Evolutionary conservation across 1,284 basidiomycete species (phyloP).

Genomic region (Peniophora sp.): DNA sequence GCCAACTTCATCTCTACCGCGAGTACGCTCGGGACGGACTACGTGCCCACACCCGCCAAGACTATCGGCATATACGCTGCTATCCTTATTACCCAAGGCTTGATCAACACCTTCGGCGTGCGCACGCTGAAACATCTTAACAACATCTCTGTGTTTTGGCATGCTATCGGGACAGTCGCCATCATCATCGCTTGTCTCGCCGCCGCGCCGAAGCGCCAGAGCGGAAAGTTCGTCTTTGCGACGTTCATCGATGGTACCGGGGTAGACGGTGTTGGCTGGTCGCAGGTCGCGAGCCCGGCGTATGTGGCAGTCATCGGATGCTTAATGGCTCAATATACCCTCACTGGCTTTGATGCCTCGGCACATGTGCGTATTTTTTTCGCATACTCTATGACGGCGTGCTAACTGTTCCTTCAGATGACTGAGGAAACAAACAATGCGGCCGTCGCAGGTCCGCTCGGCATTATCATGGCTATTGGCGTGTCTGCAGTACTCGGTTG

Average conservation of each 20-base stretch:
- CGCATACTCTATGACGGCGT: not conserved
- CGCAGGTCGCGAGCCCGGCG: conserved; percentile 52
- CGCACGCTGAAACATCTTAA: conserved; percentile 57
- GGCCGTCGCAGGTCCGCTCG: conserved; percentile 56
- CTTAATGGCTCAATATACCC: conserved; percentile 64
- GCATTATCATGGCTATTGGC: conserved; percentile 68
- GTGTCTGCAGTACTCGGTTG: conserved; percentile 67
- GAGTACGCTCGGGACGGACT: conserved; percentile 49
- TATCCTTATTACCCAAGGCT: conserved; percentile 54
- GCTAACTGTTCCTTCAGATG: conserved; percentile 37
- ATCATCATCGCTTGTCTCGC: conserved; percentile 61
- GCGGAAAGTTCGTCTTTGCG: conserved; percentile 58
- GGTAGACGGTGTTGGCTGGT: conserved; percentile 53
- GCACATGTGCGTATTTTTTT: conserved; percentile 38
- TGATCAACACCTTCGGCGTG: conserved; percentile 71
- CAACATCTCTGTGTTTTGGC: conserved; percentile 67
- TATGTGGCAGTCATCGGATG: conserved; percentile 69
- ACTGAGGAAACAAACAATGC: conserved; percentile 74
- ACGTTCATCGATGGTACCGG: conserved; percentile 68
- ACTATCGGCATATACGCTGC: conserved; percentile 70
- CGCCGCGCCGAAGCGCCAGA: conserved; percentile 62
- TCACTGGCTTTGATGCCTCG: conserved; percentile 67
- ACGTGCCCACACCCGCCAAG: conserved; percentile 45
- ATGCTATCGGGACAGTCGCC: conserved; percentile 59
- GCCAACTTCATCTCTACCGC: conserved; percentile 63